A percentile compares a stretch with the other conserved stretches of the same genome.
Conservation (phyloP, 2,329 filamentous ascomycete genomes). For the Clarireedia paspali region DNA sequence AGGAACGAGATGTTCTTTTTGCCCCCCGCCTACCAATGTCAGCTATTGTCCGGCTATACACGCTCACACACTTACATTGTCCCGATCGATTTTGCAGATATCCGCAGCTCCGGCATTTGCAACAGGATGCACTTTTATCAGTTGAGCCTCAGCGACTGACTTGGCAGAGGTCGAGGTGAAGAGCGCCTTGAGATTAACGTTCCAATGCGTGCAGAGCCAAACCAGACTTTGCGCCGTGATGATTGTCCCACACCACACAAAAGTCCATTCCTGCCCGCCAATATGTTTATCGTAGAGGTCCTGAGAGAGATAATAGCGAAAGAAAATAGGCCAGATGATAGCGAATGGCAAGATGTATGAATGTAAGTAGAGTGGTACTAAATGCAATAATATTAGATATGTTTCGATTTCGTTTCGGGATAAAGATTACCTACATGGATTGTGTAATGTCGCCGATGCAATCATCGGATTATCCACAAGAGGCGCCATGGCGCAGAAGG, state of each 20-base stretch:
- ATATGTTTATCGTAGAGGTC: slow-evolving; percentile 89
- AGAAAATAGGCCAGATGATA: slow-evolving; percentile 86
- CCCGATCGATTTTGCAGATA: slow-evolving; percentile 74
- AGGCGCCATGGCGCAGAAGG: slow-evolving; percentile 49
- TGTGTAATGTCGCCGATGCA: slow-evolving; percentile 77
- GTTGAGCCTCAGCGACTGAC: slow-evolving; percentile 62
- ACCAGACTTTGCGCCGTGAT: slow-evolving; percentile 79
- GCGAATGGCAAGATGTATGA: slow-evolving; percentile 90
- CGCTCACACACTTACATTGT: slow-evolving; percentile 44
- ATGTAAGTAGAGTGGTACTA: slow-evolving; percentile 59
- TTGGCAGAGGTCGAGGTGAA: slow-evolving; percentile 72
- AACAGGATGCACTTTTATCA: slow-evolving; percentile 89
- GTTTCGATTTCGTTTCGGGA: not conserved
- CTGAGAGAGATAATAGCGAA: slow-evolving; percentile 75
- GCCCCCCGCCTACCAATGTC: slow-evolving; percentile 49
- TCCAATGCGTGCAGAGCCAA: slow-evolving; percentile 98
- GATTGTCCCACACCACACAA: slow-evolving; percentile 86
- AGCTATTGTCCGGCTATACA: not conserved
- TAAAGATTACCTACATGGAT: slow-evolving; percentile 44
- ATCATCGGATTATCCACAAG: slow-evolving; percentile 93
- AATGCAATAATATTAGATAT: slow-evolving; percentile 11
- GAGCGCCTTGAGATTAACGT: slow-evolving; percentile 71
- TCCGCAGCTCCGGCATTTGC: slow-evolving; percentile 85
- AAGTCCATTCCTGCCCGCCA: slow-evolving; percentile 93
- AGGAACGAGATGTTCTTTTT: slow-evolving; percentile 79